Evolutionary conservation across 2,329 filamentous ascomycete species (phyloP), one percentile per base, ranked within the genome.

Genomic region (Monosporascus sp.): DNA sequence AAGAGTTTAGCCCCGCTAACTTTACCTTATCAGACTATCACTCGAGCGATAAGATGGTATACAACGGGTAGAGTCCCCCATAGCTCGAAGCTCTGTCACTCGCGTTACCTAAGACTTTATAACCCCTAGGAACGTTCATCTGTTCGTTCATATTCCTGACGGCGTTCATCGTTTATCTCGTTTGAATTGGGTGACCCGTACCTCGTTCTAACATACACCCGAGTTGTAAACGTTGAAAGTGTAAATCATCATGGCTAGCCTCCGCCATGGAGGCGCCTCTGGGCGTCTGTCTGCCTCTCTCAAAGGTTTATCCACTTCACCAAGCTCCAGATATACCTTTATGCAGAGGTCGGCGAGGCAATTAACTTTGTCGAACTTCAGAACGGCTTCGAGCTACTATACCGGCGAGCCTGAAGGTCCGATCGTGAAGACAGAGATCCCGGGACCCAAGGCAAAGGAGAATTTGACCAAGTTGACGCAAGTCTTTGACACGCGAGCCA

Each of bases 401-500:
- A 48, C 53, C 27, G 73, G 73, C 52, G 81, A 85, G 72, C 81
- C 81, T 44, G 69, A 74, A 27, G 74, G 67, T 26, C 81, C 81
- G 27, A 65, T 74, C 3, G 67, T 84, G 63, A 80, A 80, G 73
- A 81, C 79, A 24, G 71, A 74, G 46, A 88, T 96, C 53, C 91
- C 91, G 0, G 91, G 91, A 0, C 90, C 90, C 38, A 81, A 86
- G 74, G 85, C 86, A 70, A 79, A 85, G 74, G 80, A 84, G 63
- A 80, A 82, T 49, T 84, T 88, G 58, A 76, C 84, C 57, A 82
- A 90, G 69, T 80, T 96, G 58, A 77, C 88, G 72, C 77, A 85
- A 66, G 88, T 95, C 55, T 95, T 94, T 66, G 91, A 96, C 70
- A 93, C 89, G 5, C 81, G 91, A 57, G 91, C 87, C 72, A 74